Evolutionary conservation across 768 basidiomycete species (phyloP).

Genomic region (Pulveroboletus ravenelii): DNA sequence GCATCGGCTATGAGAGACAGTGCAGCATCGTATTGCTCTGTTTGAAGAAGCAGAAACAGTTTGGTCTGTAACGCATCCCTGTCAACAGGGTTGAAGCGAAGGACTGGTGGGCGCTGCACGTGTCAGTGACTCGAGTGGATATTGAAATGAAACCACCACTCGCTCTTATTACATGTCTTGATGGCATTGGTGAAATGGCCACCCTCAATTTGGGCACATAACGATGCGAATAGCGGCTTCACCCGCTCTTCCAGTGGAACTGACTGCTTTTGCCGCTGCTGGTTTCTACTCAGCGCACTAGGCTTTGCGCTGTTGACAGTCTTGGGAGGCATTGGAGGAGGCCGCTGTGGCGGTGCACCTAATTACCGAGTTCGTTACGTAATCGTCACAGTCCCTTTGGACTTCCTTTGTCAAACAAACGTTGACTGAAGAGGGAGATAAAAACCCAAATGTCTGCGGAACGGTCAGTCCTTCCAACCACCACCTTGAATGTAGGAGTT

Average conservation of each 20-base stretch:
- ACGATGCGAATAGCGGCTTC: slow-evolving; percentile 67
- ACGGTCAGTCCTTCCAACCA: slow-evolving; percentile 37
- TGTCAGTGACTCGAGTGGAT: slow-evolving; percentile 19
- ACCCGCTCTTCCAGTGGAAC: slow-evolving; percentile 26
- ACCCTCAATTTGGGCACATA: slow-evolving; percentile 88
- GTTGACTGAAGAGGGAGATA: slow-evolving; percentile 8
- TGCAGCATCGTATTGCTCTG: slow-evolving; percentile 73
- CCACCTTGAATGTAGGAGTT: background rate
- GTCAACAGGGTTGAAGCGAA: slow-evolving; percentile 62
- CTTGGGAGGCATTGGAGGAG: slow-evolving; percentile 20
- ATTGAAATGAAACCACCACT: slow-evolving; percentile 34
- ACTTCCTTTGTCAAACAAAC: background rate
- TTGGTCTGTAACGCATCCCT: slow-evolving; percentile 77
- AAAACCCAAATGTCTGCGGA: slow-evolving; percentile 45
- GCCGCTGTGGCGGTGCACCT: slow-evolving; percentile 11
- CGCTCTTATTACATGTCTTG: slow-evolving; percentile 91
- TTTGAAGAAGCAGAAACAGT: slow-evolving; percentile 83
- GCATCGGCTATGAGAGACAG: slow-evolving; percentile 48
- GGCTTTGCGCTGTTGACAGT: slow-evolving; percentile 4
- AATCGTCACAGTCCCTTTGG: slow-evolving; percentile 4
- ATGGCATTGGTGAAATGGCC: slow-evolving; percentile 81
- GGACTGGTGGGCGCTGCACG: slow-evolving; percentile 44
- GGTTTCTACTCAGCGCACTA: slow-evolving; percentile 1
- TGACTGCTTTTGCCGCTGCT: slow-evolving; percentile 20
- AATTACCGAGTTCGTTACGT: slow-evolving; percentile 25